phyloP scores from a whole-genome alignment of 2,329 filamentous ascomycete species.

The Fusarium proliferatum region DNA sequence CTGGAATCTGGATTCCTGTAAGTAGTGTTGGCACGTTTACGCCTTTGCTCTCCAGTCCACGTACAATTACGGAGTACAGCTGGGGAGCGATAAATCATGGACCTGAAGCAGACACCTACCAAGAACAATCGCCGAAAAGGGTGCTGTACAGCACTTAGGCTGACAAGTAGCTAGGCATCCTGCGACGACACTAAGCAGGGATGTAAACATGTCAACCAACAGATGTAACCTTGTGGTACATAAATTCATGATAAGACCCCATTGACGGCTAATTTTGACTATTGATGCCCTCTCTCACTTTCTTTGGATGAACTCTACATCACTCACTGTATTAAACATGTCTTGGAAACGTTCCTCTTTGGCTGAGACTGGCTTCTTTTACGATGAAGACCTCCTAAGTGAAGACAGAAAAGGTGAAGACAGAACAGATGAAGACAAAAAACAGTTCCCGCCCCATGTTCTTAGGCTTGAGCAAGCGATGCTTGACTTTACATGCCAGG shows the following conservation, averaged over 20 bases:
- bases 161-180: not conserved
- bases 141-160: accelerated
- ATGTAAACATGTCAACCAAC: not conserved
- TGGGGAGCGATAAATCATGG: no score
- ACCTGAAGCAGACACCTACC: no score
- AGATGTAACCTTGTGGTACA: not conserved
- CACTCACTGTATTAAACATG: accelerated
- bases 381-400: not conserved
- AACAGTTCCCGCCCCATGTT: not conserved
- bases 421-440: accelerated
- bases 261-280: no score
- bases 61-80: no score
- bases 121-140: not conserved
- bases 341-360: not conserved
- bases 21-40: accelerated
- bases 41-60: accelerated
- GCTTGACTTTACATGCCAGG: not conserved
- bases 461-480: not conserved
- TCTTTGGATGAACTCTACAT: no score
- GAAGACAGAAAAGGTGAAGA: no score
- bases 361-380: not conserved
- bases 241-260: not conserved
- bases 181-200: not conserved
- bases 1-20: no score
- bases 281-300: no score